These are phyloP conservation scores for Floccularia luteovirens DNA, from an alignment of 768 basidiomycete species.

Conservation along the genomic window DNA sequence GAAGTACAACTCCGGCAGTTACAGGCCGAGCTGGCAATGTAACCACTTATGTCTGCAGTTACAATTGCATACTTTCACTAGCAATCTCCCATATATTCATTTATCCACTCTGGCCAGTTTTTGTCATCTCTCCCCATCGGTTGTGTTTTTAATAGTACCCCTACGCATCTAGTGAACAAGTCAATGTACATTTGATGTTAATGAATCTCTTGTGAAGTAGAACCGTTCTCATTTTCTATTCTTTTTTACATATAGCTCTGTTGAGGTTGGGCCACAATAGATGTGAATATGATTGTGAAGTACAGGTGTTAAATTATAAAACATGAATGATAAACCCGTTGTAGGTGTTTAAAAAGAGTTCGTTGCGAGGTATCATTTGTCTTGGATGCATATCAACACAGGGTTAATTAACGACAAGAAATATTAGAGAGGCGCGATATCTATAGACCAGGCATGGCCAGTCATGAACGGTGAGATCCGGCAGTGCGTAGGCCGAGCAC, in stretches of 20 bases:
- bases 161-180: conserved; percentile 8
- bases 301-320: background rate
- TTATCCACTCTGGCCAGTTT: background rate
- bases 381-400: no score
- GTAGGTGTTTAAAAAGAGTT: background rate
- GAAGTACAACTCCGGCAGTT: conserved; percentile 83
- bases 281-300: background rate
- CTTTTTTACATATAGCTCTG: no score
- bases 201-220: conserved; percentile 12
- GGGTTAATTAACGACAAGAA: no score
- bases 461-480: no score
- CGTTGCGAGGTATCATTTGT: conserved; percentile 9
- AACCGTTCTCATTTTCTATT: no score
- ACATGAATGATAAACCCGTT: background rate
- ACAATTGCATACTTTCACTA: background rate
- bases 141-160: background rate
- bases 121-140: conserved; percentile 11
- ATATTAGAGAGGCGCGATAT: no score
- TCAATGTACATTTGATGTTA: conserved; percentile 19
- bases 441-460: no score
- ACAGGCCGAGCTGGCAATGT: conserved; percentile 86
- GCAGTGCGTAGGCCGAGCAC: conserved; percentile 67
- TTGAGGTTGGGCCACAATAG: no score
- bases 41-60: conserved; percentile 12
- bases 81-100: background rate